Evolutionary conservation across 257 asterid genomes (phyloP).

Genomic region (Handroanthus guayacan): DNA sequence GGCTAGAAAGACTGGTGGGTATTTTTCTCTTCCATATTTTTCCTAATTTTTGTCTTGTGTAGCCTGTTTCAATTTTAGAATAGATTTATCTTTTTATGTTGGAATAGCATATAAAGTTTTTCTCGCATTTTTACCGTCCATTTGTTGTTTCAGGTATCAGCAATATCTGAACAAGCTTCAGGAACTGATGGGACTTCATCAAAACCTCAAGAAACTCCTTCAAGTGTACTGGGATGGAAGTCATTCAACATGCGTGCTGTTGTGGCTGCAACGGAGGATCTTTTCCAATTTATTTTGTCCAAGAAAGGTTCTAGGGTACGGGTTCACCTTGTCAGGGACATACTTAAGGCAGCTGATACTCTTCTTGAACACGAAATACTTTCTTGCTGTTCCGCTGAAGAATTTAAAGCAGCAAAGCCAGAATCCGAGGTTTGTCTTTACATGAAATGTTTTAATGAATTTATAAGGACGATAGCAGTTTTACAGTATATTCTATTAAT

Average conservation of each 20-base stretch:
- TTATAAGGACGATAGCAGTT: background rate
- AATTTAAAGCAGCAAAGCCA: slow-evolving; percentile 36
- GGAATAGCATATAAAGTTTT: background rate
- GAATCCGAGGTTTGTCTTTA: slow-evolving; percentile 60
- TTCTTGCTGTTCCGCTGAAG: slow-evolving; percentile 46
- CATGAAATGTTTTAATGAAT: background rate
- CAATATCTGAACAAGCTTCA: slow-evolving; percentile 81
- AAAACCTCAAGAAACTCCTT: slow-evolving; percentile 40
- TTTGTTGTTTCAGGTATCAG: slow-evolving; percentile 63
- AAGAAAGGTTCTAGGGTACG: slow-evolving; percentile 84
- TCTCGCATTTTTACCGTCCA: background rate
- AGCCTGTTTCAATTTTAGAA: slow-evolving; percentile 5
- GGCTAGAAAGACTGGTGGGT: slow-evolving; percentile 88
- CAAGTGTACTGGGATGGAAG: slow-evolving; percentile 69
- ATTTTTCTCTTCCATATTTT: slow-evolving; percentile 12
- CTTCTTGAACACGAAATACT: slow-evolving; percentile 68
- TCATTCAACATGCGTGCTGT: slow-evolving; percentile 83
- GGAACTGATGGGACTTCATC: slow-evolving; percentile 48
- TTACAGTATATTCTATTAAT: background rate
- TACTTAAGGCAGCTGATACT: slow-evolving; percentile 69
- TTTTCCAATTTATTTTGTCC: slow-evolving; percentile 79
- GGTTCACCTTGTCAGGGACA: slow-evolving; percentile 80
- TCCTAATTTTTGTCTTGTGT: background rate
- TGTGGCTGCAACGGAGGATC: slow-evolving; percentile 93
- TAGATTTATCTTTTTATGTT: background rate